Evolutionary conservation across 1,284 basidiomycete species (phyloP), one percentile per base, ranked within the genome.

Genomic region (Serendipita sp.): DNA sequence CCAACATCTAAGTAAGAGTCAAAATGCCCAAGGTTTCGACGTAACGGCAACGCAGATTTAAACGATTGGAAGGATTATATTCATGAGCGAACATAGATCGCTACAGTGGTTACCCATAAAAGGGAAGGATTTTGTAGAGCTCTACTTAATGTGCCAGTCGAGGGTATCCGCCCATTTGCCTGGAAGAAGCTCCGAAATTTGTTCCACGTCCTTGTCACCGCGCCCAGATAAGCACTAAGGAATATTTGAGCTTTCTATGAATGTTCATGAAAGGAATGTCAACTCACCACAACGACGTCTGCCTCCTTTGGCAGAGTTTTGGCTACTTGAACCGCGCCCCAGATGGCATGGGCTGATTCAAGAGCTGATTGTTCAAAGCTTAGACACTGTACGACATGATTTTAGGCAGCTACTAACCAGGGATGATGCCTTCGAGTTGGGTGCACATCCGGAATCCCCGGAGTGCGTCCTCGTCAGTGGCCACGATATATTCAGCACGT

Each of bases 391-490:
- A 61, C 60, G 63, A 42, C 47, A 42, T 41, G 41, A 60, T 42
- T 50, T 22, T 55, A 2, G 26, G 38, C 3, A 47, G 29, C 49
- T n/a, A 26, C 74, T 66, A 65, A 88, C 87, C 91, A 34, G 95
- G 96, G 70, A 99, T 98, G 71, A 99, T 99, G 38, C 96, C 96
- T 76, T 99, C 96, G 29, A 85, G 74, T 74, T 99, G 90, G 0
- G 93, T 96, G 69, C 87, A 81, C 74, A 92, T 79, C 67, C 92
- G 81, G 82, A 99, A 99, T 0, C 93, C 96, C 47, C 90, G 80
- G 41, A 99, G 78, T 2, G 93, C 93, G 71, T 99, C 81, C 71
- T 94, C 88, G 71, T 99, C 96, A 1, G 91, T 97, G 6, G 95
- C 95, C 10, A 83, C 86, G 15, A 88, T 82, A 74, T 98, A 99